Conservation (phyloP, 2,329 filamentous ascomycete genomes). For the Diaporthe sp. region DNA sequence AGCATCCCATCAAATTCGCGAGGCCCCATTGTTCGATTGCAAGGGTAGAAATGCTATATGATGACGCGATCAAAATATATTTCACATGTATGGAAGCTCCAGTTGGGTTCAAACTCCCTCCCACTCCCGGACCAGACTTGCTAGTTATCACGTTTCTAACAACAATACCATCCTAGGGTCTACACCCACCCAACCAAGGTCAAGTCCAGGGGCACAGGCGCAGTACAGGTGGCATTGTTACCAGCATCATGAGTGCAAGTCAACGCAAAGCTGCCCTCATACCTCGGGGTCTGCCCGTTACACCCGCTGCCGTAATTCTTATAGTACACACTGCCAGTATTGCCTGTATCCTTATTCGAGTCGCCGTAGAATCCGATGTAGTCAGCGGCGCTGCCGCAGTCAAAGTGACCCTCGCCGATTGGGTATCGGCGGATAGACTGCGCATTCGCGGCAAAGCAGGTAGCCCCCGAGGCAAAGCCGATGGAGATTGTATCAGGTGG, state of each 20-base stretch:
- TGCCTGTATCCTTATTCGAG: conserved; percentile 24
- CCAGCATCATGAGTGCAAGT: conserved; percentile 27
- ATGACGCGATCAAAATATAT: not conserved
- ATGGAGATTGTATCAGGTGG: conserved; percentile 18
- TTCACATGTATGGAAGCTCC: not conserved
- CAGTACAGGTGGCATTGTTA: conserved; percentile 31
- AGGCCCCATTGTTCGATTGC: no score
- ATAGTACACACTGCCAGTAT: conserved; percentile 26
- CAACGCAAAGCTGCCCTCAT: conserved; percentile 27
- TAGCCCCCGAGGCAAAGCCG: not conserved
- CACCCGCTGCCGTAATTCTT: not conserved
- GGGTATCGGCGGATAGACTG: conserved; percentile 1
- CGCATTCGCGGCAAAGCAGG: not conserved
- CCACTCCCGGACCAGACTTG: no score
- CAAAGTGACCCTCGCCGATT: conserved; percentile 28
- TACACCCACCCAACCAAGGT: conserved; percentile 13
- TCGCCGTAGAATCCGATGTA: conserved; percentile 24
- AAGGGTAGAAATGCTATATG: not conserved
- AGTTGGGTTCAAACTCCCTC: no score
- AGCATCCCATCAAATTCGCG: not conserved
- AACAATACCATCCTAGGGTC: no score
- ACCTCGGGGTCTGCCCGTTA: conserved; percentile 10
- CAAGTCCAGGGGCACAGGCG: conserved; percentile 27
- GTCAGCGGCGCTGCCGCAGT: conserved; percentile 21
- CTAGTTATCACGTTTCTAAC: no score